These are phyloP conservation scores for Rhodosporidiobolus sp. DNA, from an alignment of 768 basidiomycete species.

Conservation along the genomic window DNA sequence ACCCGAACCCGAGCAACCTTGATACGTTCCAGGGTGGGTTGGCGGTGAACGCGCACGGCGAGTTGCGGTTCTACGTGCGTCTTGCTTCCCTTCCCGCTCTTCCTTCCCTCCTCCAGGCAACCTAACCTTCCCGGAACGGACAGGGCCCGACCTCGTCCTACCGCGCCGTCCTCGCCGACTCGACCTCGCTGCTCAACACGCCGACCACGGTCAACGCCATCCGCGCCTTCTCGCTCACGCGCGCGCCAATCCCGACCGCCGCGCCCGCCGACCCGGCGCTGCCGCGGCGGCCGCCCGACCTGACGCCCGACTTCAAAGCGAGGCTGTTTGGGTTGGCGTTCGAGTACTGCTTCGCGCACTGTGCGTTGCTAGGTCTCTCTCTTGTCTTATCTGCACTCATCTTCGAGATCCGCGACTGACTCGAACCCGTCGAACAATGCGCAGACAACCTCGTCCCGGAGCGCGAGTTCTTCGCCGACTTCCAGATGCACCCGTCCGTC, in stretches of 20 bases:
- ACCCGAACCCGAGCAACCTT: not conserved
- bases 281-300: constrained; percentile 29
- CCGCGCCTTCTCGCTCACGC: constrained; percentile 25
- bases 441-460: constrained; percentile 28
- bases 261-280: constrained; percentile 14
- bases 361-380: not conserved
- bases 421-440: no score
- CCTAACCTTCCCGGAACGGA: no score
- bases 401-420: no score
- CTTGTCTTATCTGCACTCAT: not conserved
- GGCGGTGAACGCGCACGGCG: constrained; percentile 25
- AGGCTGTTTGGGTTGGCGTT: constrained; percentile 30
- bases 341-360: constrained; percentile 35
- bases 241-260: constrained; percentile 23
- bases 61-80: constrained; percentile 22
- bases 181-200: constrained; percentile 9
- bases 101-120: not conserved
- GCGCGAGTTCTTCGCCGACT: constrained; percentile 21
- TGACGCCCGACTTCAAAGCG: constrained; percentile 15
- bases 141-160: constrained; percentile 20
- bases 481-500: constrained; percentile 23
- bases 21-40: constrained; percentile 30
- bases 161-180: constrained; percentile 35
- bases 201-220: constrained; percentile 20
- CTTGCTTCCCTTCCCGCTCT: not conserved